These are phyloP conservation scores for Adenanthera pavonina DNA, from an alignment of 306 rosid genomes.

Conservation along the genomic window DNA sequence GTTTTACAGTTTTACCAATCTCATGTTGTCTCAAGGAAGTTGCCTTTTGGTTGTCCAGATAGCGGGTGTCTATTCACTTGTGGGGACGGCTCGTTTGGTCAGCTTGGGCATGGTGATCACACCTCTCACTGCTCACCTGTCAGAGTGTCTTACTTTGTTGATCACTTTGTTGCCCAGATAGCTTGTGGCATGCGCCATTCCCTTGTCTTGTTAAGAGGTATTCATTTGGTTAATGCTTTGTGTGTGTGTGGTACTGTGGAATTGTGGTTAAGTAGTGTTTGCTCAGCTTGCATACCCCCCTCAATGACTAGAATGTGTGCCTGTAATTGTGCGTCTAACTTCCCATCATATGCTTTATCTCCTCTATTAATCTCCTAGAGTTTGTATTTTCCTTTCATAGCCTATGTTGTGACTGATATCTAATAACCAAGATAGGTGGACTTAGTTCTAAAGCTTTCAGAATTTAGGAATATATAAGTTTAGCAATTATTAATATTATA, in stretches of 20 bases:
- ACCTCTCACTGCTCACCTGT: constrained; percentile 62
- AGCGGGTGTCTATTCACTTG: constrained; percentile 70
- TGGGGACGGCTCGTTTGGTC: constrained; percentile 95
- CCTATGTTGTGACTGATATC: neutral
- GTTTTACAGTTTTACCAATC: neutral
- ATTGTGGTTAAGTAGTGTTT: no score
- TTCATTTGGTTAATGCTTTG: constrained; percentile 17
- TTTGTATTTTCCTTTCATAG: neutral
- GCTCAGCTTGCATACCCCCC: no score
- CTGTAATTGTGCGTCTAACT: no score
- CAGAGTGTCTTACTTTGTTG: constrained; percentile 60
- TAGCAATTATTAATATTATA: neutral
- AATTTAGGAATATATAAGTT: neutral
- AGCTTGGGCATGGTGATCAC: constrained; percentile 90
- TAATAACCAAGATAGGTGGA: neutral
- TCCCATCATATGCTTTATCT: no score
- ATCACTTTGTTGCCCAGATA: constrained; percentile 58
- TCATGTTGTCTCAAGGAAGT: constrained; percentile 9
- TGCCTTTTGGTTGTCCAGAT: constrained; percentile 47
- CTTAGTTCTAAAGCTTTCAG: neutral
- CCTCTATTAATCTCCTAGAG: neutral
- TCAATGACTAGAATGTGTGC: no score
- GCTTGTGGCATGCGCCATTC: constrained; percentile 98
- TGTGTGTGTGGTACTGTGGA: neutral
- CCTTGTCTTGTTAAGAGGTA: constrained; percentile 81